Conservation (phyloP, 306 rosid genomes). For the Hippophae gyantsensis region DNA sequence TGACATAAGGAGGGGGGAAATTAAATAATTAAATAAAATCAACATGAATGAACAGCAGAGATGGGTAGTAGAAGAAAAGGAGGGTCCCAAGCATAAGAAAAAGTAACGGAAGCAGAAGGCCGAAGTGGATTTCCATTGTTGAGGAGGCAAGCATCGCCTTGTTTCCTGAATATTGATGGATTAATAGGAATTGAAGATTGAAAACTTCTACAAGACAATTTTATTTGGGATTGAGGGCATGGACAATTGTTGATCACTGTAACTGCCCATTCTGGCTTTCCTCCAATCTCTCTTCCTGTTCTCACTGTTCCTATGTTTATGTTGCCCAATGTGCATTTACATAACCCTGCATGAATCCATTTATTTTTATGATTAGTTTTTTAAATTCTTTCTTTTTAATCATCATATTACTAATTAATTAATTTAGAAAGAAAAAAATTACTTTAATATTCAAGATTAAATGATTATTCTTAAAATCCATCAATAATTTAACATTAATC, state of each 20-base stretch:
- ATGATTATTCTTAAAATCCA: too few relatives aligned
- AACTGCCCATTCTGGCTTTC: slow-evolving; percentile 52
- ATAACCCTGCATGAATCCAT: slow-evolving; percentile 20
- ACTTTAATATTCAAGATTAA: too few relatives aligned
- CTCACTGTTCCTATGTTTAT: slow-evolving; percentile 34
- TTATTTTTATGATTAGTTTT: too few relatives aligned
- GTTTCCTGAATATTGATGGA: slow-evolving; percentile 20
- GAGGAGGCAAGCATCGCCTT: slow-evolving; percentile 34
- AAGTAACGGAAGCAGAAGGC: slow-evolving; percentile 14
- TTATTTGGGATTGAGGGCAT: slow-evolving; percentile 28
- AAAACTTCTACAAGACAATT: slow-evolving; percentile 32
- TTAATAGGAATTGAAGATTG: slow-evolving; percentile 22
- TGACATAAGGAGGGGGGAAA: too few relatives aligned
- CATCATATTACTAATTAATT: too few relatives aligned
- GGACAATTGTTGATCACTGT: slow-evolving; percentile 40
- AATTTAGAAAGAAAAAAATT: too few relatives aligned
- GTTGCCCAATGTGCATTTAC: slow-evolving; percentile 33
- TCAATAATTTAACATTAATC: too few relatives aligned
- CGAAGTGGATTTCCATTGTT: slow-evolving; percentile 24
- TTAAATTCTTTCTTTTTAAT: too few relatives aligned
- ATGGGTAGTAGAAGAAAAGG: slow-evolving; percentile 34
- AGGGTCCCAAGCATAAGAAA: slow-evolving; percentile 58
- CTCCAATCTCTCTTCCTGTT: slow-evolving; percentile 32
- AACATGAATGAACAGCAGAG: slow-evolving; percentile 7
- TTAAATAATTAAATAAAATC: background rate